phyloP scores from a whole-genome alignment of 225 moss, liverwort and hornwort genomes.

The Anthoceros angustus region DNA sequence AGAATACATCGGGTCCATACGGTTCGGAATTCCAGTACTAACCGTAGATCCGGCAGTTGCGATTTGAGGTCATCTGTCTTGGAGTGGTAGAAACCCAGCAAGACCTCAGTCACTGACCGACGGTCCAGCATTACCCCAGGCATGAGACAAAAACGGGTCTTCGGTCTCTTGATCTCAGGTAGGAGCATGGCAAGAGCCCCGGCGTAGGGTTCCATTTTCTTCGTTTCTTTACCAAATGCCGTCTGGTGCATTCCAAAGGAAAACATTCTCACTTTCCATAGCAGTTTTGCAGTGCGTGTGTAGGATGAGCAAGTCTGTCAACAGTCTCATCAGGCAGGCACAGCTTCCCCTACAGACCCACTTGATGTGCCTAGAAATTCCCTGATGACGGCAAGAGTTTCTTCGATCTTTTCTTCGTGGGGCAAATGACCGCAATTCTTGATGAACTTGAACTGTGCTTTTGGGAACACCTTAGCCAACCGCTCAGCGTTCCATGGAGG shows the following conservation, averaged over 20 bases:
- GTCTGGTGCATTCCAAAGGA: no score
- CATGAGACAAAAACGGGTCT: no score
- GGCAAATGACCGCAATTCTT: conserved; percentile 79
- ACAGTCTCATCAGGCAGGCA: no score
- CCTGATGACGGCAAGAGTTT: conserved; percentile 39
- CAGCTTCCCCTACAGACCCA: neutral
- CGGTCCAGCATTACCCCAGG: neutral
- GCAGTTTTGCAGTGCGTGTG: no score
- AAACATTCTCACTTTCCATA: no score
- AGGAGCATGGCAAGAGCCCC: no score
- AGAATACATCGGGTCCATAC: neutral
- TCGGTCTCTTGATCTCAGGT: no score
- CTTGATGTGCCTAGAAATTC: conserved; percentile 26
- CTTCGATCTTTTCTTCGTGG: conserved; percentile 75
- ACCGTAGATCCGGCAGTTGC: conserved; percentile 4
- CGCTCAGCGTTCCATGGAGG: conserved; percentile 71
- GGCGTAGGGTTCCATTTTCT: no score
- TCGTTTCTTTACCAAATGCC: no score
- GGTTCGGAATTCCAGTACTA: conserved; percentile 4
- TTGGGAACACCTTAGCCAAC: conserved; percentile 51
- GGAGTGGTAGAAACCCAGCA: neutral
- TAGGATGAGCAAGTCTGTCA: no score
- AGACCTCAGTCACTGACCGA: neutral
- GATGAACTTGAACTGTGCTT: conserved; percentile 54
- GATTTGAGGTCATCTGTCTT: neutral